Evolutionary conservation across 176 grass and related monocot genomes (phyloP).

Genomic region (Cenchrus fungigraminus): DNA sequence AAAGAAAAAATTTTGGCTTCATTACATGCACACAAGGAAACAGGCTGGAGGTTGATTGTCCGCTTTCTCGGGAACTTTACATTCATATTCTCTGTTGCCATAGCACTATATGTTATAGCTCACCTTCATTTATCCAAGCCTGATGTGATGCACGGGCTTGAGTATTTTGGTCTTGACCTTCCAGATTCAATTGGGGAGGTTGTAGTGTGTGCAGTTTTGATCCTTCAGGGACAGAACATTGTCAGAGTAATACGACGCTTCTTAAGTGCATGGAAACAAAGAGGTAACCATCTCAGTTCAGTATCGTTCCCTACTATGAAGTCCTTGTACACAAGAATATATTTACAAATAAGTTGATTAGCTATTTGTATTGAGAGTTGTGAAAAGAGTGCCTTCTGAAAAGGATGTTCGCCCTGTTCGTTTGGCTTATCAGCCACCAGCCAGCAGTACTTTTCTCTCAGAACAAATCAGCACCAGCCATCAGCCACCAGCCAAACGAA

Average conservation of each 20-base stretch:
- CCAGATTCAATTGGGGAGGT: constrained; percentile 98
- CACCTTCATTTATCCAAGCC: constrained; percentile 83
- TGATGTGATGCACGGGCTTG: constrained; percentile 69
- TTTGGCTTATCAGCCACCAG: no score
- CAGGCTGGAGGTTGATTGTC: constrained; percentile 68
- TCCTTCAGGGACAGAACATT: constrained; percentile 82
- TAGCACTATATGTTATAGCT: constrained; percentile 66
- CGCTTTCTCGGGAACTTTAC: constrained; percentile 92
- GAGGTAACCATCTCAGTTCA: constrained; percentile 58
- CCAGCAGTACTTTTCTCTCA: no score
- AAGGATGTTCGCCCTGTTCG: no score
- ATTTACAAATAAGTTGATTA: neutral
- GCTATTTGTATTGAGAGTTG: constrained; percentile 14
- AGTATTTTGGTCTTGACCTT: constrained; percentile 90
- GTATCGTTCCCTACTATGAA: constrained; percentile 20
- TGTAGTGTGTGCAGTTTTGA: constrained; percentile 79
- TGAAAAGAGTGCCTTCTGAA: constrained; percentile 16
- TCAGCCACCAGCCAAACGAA: no score
- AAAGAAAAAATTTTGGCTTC: constrained; percentile 85
- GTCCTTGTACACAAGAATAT: constrained; percentile 3
- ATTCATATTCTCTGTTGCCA: constrained; percentile 66
- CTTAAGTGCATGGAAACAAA: constrained; percentile 77
- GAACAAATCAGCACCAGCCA: no score
- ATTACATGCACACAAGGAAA: constrained; percentile 69
- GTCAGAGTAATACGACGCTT: constrained; percentile 67